A percentile compares a stretch with the other conserved stretches of the same genome.
These are phyloP conservation scores for Colletotrichum spaethianum DNA, from an alignment of 2,329 filamentous ascomycete genomes.

Conservation along the genomic window DNA sequence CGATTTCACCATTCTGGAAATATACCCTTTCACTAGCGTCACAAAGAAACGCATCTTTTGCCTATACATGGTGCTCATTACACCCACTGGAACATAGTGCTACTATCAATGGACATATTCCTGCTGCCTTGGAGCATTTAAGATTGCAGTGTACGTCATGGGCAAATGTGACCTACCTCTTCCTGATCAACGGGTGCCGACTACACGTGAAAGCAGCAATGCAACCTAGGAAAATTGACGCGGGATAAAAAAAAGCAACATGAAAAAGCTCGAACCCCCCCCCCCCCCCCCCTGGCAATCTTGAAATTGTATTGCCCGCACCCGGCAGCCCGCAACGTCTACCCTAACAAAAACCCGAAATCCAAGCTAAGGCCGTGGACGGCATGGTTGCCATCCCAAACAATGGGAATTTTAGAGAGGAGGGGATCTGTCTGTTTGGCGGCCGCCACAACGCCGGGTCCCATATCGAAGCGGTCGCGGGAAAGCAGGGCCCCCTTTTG, in stretches of 20 bases:
- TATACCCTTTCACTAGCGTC: constrained; percentile 39
- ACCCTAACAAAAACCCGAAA: background rate
- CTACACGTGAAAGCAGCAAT: background rate
- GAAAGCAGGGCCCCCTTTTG: background rate
- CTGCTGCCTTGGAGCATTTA: constrained; percentile 3
- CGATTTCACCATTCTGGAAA: constrained; percentile 15
- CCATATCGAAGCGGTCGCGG: constrained; percentile 13
- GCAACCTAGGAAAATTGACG: background rate
- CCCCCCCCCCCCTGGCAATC: background rate
- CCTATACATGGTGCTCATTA: background rate
- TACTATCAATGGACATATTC: constrained; percentile 6
- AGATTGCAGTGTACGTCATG: constrained; percentile 10
- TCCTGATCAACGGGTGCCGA: background rate
- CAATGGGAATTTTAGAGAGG: background rate
- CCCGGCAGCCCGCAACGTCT: background rate
- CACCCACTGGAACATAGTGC: background rate
- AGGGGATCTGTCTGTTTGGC: background rate
- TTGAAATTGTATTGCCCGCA: constrained; percentile 1
- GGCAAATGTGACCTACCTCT: background rate
- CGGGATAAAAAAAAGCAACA: background rate
- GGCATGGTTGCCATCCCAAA: constrained; percentile 1
- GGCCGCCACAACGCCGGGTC: constrained; percentile 20
- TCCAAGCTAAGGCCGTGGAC: background rate
- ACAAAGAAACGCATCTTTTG: constrained; percentile 17
- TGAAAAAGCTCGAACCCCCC: background rate